A percentile compares a stretch with the other conserved stretches of the same genome.
Evolutionary conservation across 2,329 filamentous ascomycete genomes (phyloP).

Genomic region (Trichoderma koningii): DNA sequence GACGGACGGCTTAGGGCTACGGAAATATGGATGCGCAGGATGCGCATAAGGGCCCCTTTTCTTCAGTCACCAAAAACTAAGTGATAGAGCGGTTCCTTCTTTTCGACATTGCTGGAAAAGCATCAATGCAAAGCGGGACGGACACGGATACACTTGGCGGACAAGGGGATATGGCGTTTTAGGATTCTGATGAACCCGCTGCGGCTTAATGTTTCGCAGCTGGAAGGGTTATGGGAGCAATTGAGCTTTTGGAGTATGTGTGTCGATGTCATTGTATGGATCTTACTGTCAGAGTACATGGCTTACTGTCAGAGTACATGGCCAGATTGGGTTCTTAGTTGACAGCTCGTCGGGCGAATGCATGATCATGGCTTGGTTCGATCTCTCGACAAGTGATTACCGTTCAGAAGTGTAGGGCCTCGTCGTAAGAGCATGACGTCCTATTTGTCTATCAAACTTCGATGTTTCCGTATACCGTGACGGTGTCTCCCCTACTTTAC

Average conservation of each 20-base stretch:
- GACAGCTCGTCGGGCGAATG: background rate
- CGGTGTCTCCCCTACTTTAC: too few relatives aligned
- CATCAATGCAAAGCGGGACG: slow-evolving; percentile 9
- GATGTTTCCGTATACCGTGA: too few relatives aligned
- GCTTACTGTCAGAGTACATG: background rate
- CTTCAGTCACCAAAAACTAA: slow-evolving; percentile 2
- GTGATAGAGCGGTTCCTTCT: slow-evolving; percentile 15
- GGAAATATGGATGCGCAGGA: background rate
- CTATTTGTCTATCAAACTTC: too few relatives aligned
- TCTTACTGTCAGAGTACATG: background rate
- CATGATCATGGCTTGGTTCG: background rate
- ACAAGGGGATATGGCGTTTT: slow-evolving; percentile 17
- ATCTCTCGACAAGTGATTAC: background rate
- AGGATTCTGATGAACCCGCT: background rate
- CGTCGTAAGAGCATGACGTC: background rate
- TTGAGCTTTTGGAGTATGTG: background rate
- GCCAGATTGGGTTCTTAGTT: background rate
- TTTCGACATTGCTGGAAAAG: background rate
- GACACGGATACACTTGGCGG: slow-evolving; percentile 2
- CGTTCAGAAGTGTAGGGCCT: background rate
- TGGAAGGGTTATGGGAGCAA: background rate
- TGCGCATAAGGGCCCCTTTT: background rate
- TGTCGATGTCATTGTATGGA: background rate
- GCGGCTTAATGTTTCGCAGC: background rate
- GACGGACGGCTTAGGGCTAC: slow-evolving; percentile 3